Percentiles rank a stretch among this genome's conserved stretches.
Conservation (phyloP, 2,329 filamentous ascomycete genomes). For the Fusarium sp. region DNA sequence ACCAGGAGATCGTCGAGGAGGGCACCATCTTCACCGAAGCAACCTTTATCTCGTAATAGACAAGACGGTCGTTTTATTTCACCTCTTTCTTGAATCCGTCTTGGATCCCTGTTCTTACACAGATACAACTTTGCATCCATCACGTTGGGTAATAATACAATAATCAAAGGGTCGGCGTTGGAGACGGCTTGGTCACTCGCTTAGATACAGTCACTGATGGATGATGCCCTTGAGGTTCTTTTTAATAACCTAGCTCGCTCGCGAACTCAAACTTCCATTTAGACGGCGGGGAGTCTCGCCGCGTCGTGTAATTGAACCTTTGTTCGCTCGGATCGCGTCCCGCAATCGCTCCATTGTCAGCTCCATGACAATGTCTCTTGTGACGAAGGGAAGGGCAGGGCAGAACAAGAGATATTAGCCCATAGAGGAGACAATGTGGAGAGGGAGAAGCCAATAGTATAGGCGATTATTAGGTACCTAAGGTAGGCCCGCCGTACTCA, state of each 20-base stretch:
- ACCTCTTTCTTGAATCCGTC: slow-evolving; percentile 9
- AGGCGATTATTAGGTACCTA: slow-evolving; percentile 30
- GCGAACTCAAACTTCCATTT: slow-evolving; percentile 2
- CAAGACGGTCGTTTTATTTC: slow-evolving; percentile 19
- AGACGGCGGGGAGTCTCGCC: slow-evolving; percentile 15
- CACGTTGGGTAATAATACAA: slow-evolving; percentile 46
- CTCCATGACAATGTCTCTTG: slow-evolving; percentile 22
- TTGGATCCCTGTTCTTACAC: slow-evolving; percentile 16
- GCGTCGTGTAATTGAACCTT: slow-evolving; percentile 29
- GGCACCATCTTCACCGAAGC: slow-evolving; percentile 88
- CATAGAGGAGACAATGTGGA: slow-evolving; percentile 7
- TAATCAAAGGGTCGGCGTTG: slow-evolving; percentile 48
- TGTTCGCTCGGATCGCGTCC: slow-evolving; percentile 21
- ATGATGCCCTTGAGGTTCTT: slow-evolving; percentile 31
- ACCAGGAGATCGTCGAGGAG: slow-evolving; percentile 81
- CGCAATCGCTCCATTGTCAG: slow-evolving; percentile 24
- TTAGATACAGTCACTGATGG: slow-evolving; percentile 38
- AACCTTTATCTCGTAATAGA: slow-evolving; percentile 85
- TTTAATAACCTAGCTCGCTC: slow-evolving; percentile 20
- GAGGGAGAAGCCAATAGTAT: slow-evolving; percentile 38
- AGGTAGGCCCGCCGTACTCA: slow-evolving; percentile 9
- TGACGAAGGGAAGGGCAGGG: background rate
- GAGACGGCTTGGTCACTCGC: slow-evolving; percentile 48
- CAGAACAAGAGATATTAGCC: background rate
- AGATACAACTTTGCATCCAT: slow-evolving; percentile 35